phyloP scores from a whole-genome alignment of 2,329 filamentous ascomycete genomes.

The Calonectria pauciramosa region DNA sequence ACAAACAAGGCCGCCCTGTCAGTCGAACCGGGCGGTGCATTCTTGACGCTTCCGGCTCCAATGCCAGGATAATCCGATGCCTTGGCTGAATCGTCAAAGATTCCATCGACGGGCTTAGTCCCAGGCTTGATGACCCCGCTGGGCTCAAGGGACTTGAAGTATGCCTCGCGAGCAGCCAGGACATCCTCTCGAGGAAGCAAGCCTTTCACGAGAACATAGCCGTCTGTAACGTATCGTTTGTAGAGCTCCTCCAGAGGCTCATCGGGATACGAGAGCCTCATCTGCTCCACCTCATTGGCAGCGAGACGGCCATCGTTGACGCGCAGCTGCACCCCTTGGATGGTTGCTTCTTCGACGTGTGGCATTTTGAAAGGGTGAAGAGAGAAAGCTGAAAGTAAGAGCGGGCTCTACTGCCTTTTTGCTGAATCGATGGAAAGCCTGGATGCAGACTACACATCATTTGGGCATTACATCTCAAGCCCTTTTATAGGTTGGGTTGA shows the following conservation, averaged over 20 bases:
- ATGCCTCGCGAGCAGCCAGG: constrained; percentile 63
- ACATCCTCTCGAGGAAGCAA: constrained; percentile 67
- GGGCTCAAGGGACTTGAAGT: constrained; percentile 66
- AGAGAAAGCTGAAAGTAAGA: neutral
- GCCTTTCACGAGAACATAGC: constrained; percentile 69
- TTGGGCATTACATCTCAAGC: neutral
- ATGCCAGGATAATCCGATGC: constrained; percentile 50
- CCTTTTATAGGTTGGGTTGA: constrained; percentile 15
- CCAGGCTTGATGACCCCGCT: constrained; percentile 69
- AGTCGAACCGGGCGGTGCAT: constrained; percentile 59
- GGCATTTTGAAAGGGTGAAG: constrained; percentile 12
- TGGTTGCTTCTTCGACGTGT: constrained; percentile 26
- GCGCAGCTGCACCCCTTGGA: constrained; percentile 35
- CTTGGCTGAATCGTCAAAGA: constrained; percentile 54
- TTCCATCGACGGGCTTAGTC: constrained; percentile 64
- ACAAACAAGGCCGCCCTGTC: constrained; percentile 43
- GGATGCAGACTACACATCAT: no score
- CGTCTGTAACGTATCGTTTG: constrained; percentile 54
- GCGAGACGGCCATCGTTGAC: constrained; percentile 55
- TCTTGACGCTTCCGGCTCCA: constrained; percentile 63
- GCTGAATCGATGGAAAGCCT: neutral
- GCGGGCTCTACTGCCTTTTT: neutral
- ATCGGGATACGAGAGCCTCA: constrained; percentile 58
- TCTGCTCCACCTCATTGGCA: constrained; percentile 56
- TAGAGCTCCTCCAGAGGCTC: constrained; percentile 63